Evolutionary conservation across 805 yeast genomes (phyloP).

Genomic region (Saccharomycopsis javanensis): DNA sequence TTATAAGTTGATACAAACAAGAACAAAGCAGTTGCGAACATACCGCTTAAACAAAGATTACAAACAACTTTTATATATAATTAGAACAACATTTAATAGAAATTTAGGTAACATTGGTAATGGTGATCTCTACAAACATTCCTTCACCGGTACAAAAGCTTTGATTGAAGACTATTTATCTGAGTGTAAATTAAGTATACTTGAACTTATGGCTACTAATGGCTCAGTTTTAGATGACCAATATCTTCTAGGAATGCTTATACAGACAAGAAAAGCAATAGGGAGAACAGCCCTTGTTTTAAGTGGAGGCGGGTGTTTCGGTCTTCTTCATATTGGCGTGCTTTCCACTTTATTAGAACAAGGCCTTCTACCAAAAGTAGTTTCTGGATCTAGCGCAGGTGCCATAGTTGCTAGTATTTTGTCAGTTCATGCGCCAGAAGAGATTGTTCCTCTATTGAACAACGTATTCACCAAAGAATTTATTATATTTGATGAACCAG

Average conservation of each 20-base stretch:
- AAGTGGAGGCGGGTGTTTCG: constrained; percentile 94
- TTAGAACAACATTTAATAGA: constrained; percentile 78
- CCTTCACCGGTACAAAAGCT: constrained; percentile 76
- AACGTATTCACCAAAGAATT: constrained; percentile 36
- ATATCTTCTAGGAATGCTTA: constrained; percentile 64
- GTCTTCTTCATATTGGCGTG: constrained; percentile 88
- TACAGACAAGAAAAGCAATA: constrained; percentile 81
- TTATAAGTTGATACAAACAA: constrained; percentile 43
- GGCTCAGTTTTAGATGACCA: constrained; percentile 46
- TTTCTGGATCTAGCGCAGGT: constrained; percentile 95
- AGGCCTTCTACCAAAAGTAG: constrained; percentile 71
- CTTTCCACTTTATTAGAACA: constrained; percentile 66
- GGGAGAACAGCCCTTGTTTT: constrained; percentile 93
- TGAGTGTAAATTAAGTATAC: constrained; percentile 57
- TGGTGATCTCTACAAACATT: constrained; percentile 62
- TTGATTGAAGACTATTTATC: constrained; percentile 73
- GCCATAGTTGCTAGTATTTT: constrained; percentile 86
- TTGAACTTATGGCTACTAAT: constrained; percentile 10
- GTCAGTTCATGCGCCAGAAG: constrained; percentile 71
- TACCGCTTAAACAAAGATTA: constrained; percentile 54
- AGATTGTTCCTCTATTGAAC: constrained; percentile 46
- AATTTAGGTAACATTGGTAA: constrained; percentile 85
- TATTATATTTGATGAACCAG: constrained; percentile 44
- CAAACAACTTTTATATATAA: constrained; percentile 53
- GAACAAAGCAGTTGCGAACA: constrained; percentile 44